Base-by-base conservation (phyloP, 108 stramenopile genomes). In the Skeletonema costatum region DNA sequence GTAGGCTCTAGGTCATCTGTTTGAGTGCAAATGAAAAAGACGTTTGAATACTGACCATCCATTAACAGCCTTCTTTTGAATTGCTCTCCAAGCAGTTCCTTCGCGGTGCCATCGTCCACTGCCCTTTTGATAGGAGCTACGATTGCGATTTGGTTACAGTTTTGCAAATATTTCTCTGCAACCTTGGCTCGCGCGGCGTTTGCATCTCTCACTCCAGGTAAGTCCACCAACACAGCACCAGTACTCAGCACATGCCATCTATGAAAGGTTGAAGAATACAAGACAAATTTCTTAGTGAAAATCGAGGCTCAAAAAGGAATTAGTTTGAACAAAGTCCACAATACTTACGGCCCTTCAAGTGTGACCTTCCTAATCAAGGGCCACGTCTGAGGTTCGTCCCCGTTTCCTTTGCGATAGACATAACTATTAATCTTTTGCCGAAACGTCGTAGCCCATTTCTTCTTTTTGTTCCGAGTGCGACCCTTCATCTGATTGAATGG, bases 21-120 rank as follows among this genome's bases (percentile, higher is more conserved):
- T 70, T 87, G 83, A 30, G 86, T 87, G 39, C 84, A 84, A 48
- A 87, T 78, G 44, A 87, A 87, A 50, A 70, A 77, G 10, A 84
- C 44, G 32, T 85, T 81, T 2, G 83, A 80, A 62, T 87, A 87
- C 12, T 77, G 68, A 2, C 86, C 83, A 46, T 87, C 83, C 86
- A 87, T 87, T 30, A 87, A 42, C n/a, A 87, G 63, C 12, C 80
- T 68, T n/a, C 86, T 36, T 36, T 81, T 81, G 76, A 87, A 84
- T 42, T 84, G 80, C 48, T 84, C 86, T 11, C 83, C 86, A 38
- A 87, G 44, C 17, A 87, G 68, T 32, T 87, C 86, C 42, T 85
- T 87, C 1, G 86, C 86, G 8, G 83, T 81, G 0, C 82, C 78
- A 48, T 83, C 82, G 42, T 83, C 78, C 2, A 83, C 82, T 1